Evolutionary conservation across 2,329 filamentous ascomycete genomes (phyloP).

Genomic region (Pyrenochaeta sp.): DNA sequence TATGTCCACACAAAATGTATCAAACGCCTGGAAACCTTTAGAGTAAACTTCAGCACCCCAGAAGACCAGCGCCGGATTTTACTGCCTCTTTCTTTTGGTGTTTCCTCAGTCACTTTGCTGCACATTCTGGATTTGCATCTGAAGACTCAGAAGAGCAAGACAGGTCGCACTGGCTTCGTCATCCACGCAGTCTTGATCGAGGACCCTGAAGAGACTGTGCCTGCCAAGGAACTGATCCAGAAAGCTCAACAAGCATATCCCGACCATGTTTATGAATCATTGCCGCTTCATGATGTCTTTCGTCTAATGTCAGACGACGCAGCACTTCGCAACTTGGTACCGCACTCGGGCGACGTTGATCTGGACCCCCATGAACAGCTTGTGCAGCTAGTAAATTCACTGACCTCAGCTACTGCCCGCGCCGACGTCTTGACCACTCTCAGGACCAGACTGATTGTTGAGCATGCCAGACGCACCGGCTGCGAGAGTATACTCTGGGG

Average conservation of each 20-base stretch:
- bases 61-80: slow-evolving; percentile 66
- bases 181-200: slow-evolving; percentile 64
- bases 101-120: slow-evolving; percentile 79
- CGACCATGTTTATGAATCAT: slow-evolving; percentile 66
- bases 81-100: slow-evolving; percentile 81
- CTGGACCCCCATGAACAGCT: slow-evolving; percentile 46
- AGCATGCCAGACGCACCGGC: slow-evolving; percentile 54
- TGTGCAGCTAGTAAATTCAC: slow-evolving; percentile 63
- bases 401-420: slow-evolving; percentile 77
- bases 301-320: slow-evolving; percentile 28
- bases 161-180: slow-evolving; percentile 71
- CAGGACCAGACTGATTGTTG: slow-evolving; percentile 73
- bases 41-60: slow-evolving; percentile 57
- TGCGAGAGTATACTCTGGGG: slow-evolving; percentile 81
- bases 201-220: slow-evolving; percentile 32
- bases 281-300: slow-evolving; percentile 69
- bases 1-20: slow-evolving; percentile 82
- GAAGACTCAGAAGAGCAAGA: slow-evolving; percentile 68
- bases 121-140: slow-evolving; percentile 77
- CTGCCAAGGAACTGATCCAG: slow-evolving; percentile 16
- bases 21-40: slow-evolving; percentile 76
- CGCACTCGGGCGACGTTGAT: no score
- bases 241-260: slow-evolving; percentile 68
- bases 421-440: slow-evolving; percentile 77
- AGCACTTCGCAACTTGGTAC: slow-evolving; percentile 27